Percentiles rank a stretch among this genome's conserved stretches.
Evolutionary conservation across 176 grass and related monocot genomes (phyloP).

Genomic region (Triticum turgidum): DNA sequence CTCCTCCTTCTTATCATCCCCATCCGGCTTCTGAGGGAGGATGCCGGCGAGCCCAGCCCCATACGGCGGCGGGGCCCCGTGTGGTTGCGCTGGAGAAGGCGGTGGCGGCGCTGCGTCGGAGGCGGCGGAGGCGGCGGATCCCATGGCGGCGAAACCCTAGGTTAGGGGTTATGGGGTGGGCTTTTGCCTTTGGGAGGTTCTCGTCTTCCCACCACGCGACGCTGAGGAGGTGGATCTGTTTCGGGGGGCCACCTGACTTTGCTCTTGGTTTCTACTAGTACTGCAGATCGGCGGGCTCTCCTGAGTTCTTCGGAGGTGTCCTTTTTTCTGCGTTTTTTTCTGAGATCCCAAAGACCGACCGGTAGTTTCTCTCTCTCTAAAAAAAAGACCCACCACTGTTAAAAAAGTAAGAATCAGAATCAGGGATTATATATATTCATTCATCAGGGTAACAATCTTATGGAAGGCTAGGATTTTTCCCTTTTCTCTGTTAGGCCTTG

Average conservation of each 20-base stretch:
- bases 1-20: slow-evolving; percentile 38
- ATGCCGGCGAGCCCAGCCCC: slow-evolving; percentile 67
- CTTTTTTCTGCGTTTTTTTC: too few species aligned
- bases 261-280: background rate
- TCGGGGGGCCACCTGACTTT: background rate
- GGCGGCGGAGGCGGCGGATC: slow-evolving; percentile 50
- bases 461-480: too few species aligned
- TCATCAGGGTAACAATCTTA: too few species aligned
- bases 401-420: too few species aligned
- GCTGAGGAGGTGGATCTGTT: slow-evolving; percentile 20
- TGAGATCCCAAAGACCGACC: too few species aligned
- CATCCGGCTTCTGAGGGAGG: slow-evolving; percentile 61
- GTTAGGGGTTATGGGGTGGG: slow-evolving; percentile 15
- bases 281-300: background rate
- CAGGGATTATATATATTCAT: too few species aligned
- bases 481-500: too few species aligned
- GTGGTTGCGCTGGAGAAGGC: slow-evolving; percentile 29
- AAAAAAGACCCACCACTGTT: too few species aligned
- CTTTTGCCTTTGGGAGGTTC: background rate
- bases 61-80: slow-evolving; percentile 31
- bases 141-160: slow-evolving; percentile 65
- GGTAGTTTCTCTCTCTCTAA: too few species aligned
- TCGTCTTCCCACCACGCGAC: slow-evolving; percentile 35
- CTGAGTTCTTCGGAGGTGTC: too few species aligned
- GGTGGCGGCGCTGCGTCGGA: slow-evolving; percentile 32